Conservation (phyloP, 2,329 filamentous ascomycete genomes). For the Fusarium metavorans region DNA sequence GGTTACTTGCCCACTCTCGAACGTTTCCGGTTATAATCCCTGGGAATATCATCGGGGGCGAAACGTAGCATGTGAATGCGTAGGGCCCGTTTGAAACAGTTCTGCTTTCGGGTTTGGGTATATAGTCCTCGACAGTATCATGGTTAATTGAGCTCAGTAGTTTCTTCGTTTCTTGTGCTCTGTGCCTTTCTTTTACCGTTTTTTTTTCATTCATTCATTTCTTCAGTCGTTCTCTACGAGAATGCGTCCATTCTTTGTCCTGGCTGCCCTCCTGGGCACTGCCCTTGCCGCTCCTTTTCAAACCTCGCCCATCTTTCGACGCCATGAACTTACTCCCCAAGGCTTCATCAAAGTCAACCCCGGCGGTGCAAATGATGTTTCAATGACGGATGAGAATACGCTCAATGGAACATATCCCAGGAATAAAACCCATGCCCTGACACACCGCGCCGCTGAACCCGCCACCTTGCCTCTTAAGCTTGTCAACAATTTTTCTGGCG, state of each 20-base stretch:
- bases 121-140: slow-evolving; percentile 22
- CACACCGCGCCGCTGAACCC: slow-evolving; percentile 4
- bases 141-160: background rate
- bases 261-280: slow-evolving; percentile 35
- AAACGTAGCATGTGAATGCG: background rate
- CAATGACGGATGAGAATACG: slow-evolving; percentile 54
- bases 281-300: slow-evolving; percentile 33
- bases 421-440: slow-evolving; percentile 13
- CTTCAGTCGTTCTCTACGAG: slow-evolving; percentile 29
- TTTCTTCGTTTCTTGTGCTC: background rate
- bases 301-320: slow-evolving; percentile 5
- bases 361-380: slow-evolving; percentile 47
- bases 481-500: slow-evolving; percentile 57
- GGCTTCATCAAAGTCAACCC: slow-evolving; percentile 49
- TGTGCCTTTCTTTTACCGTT: slow-evolving; percentile 7
- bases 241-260: slow-evolving; percentile 41
- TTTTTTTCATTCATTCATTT: background rate
- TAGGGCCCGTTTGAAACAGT: background rate
- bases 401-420: slow-evolving; percentile 53
- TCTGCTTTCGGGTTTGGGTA: slow-evolving; percentile 4
- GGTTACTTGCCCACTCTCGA: slow-evolving; percentile 21
- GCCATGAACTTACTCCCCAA: slow-evolving; percentile 23
- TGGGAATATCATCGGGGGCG: slow-evolving; percentile 2
- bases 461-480: slow-evolving; percentile 48
- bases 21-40: slow-evolving; percentile 4